Conservation (phyloP, 2,329 filamentous ascomycete species). For the Penicillium sp. region DNA sequence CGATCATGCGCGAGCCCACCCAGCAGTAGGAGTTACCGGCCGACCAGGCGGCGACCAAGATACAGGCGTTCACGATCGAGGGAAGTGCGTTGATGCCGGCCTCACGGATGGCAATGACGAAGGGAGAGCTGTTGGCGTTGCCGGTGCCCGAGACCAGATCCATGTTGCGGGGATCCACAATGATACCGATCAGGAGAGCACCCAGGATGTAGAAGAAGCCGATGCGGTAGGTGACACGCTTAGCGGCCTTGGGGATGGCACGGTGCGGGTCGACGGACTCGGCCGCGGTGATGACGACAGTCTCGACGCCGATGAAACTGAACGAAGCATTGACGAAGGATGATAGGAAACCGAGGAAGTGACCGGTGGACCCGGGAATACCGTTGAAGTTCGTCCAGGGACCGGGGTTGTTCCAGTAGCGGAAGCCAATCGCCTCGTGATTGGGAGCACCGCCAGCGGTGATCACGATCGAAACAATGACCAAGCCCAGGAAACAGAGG, state of each 20-base stretch:
- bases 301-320: constrained; percentile 39
- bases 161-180: constrained; percentile 21
- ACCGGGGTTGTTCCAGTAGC: constrained; percentile 32
- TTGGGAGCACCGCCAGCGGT: constrained; percentile 29
- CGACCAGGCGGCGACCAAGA: constrained; percentile 37
- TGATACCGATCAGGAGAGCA: constrained; percentile 26
- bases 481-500: constrained; percentile 26
- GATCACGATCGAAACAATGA: constrained; percentile 29
- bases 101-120: constrained; percentile 30
- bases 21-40: constrained; percentile 41
- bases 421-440: constrained; percentile 29
- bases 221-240: constrained; percentile 37
- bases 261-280: constrained; percentile 37
- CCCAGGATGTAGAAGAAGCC: constrained; percentile 35
- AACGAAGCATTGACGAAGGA: constrained; percentile 39
- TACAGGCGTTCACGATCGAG: constrained; percentile 31
- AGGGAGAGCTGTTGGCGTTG: constrained; percentile 32
- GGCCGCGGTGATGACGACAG: constrained; percentile 36
- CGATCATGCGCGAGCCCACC: constrained; percentile 54
- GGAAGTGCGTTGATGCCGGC: constrained; percentile 32
- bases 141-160: constrained; percentile 20
- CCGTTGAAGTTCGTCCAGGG: constrained; percentile 29
- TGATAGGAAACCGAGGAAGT: constrained; percentile 33
- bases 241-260: constrained; percentile 38
- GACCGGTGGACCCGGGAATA: constrained; percentile 28